Base-by-base conservation (phyloP, 1,139 yeast species). In the Nakaseomyces glabratus region DNA sequence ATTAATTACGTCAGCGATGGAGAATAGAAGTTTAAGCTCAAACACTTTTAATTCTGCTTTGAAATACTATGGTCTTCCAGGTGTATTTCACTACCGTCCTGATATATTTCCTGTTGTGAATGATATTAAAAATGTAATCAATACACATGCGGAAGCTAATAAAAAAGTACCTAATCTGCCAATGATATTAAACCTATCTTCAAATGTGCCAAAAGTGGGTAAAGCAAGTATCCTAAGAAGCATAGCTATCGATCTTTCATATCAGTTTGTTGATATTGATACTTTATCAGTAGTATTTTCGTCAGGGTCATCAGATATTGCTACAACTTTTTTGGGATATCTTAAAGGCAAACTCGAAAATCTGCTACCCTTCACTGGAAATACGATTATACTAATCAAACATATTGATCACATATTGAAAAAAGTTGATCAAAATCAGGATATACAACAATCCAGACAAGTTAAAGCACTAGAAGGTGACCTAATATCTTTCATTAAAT, bases 331-430 rank as follows among this genome's bases (percentile, higher is more conserved):
- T 0, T 64, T 90, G 20, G 98, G 95, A 0, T 61, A 73, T 2
- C 62, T 90, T 11, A 63, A 73, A 35, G 97, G 95, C 1, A 75
- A 79, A 47, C 65, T 85, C 6, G 97, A 86, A 44, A 68, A 76
- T 30, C 63, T 67, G 11, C 71, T 18, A 58, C 66, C 35, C 45
- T 61, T 20, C 66, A 37, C 44, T 37, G 9, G 45, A 53, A 8
- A 69, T 61, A 8, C 61, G 5, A 39, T 82, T 2, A 63, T 88
- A 1, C 71, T 71, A 38, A 55, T 88, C 23, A 71, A 72, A 40
- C 96, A 90, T 55, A 59, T 88, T 22, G 97, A 88, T 44, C 73
- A 73, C 1, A 57, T 90, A 17, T 76, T 85, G 37, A 73, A 73
- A 16, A 76, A 76, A 42, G 21, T 19, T 16, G 86, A 82, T 41